Evolutionary conservation across 331 rosid species (phyloP).

Genomic region (Erythrophleum ivorense): DNA sequence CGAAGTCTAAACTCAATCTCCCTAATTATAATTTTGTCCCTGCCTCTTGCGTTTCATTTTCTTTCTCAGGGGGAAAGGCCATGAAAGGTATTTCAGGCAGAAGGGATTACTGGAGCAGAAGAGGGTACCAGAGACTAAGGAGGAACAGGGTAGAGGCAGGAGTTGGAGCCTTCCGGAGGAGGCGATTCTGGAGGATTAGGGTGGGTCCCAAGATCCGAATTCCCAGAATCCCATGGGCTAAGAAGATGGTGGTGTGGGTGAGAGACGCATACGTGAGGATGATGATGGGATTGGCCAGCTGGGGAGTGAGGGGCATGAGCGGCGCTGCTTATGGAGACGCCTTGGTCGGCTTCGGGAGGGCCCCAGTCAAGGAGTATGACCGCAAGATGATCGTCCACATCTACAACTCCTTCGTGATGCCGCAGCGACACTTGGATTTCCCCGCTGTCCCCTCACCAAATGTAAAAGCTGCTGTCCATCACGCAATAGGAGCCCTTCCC

Average conservation of each 20-base stretch:
- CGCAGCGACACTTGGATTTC: neutral
- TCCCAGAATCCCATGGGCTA: neutral
- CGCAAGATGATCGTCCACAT: constrained; percentile 1
- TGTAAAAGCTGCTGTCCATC: too few species aligned
- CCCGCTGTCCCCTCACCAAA: neutral
- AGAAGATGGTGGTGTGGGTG: neutral
- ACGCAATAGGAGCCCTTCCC: too few species aligned
- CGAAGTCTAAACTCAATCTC: neutral
- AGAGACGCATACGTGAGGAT: constrained; percentile 14
- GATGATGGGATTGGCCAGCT: constrained; percentile 1
- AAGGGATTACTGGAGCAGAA: neutral
- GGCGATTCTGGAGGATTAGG: neutral
- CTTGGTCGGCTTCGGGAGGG: neutral
- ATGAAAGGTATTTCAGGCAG: neutral
- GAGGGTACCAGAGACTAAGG: neutral
- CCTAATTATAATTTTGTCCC: too few species aligned
- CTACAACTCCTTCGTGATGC: neutral
- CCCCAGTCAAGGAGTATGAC: constrained; percentile 10
- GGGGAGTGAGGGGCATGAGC: constrained; percentile 1
- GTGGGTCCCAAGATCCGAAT: neutral
- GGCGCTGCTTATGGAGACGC: neutral
- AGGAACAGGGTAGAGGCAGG: neutral
- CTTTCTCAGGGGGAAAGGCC: neutral
- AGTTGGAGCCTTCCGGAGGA: neutral
- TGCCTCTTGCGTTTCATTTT: too few species aligned